Evolutionary conservation across 805 yeast genomes (phyloP).

Genomic region (Candida ovalis): DNA sequence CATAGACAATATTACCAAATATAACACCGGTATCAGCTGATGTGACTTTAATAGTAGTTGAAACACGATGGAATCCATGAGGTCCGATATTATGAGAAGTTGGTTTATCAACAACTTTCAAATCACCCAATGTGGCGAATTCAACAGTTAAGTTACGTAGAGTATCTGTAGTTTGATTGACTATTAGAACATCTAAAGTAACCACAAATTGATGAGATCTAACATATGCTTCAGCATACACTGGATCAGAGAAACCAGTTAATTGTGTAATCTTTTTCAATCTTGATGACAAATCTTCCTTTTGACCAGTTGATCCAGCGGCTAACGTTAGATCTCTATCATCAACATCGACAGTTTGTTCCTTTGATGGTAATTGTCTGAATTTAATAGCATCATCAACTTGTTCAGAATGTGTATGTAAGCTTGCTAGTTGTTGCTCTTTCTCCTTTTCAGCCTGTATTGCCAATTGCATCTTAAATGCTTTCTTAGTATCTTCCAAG

Average conservation of each 20-base stretch:
- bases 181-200: constrained; percentile 86
- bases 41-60: constrained; percentile 87
- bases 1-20: constrained; percentile 95
- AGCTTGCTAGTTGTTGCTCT: constrained; percentile 50
- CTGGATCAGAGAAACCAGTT: constrained; percentile 98
- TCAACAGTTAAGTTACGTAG: constrained; percentile 89
- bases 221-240: constrained; percentile 95
- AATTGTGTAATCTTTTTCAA: constrained; percentile 85
- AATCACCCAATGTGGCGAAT: constrained; percentile 93
- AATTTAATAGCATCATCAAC: constrained; percentile 76
- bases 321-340: constrained; percentile 62
- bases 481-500: constrained; percentile 82
- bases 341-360: constrained; percentile 39
- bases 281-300: constrained; percentile 67
- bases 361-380: constrained; percentile 64
- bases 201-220: constrained; percentile 97
- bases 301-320: constrained; percentile 37
- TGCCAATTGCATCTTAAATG: constrained; percentile 69
- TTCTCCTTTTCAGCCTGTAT: constrained; percentile 56
- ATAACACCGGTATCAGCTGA: constrained; percentile 98
- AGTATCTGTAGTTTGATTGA: constrained; percentile 90
- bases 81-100: constrained; percentile 89
- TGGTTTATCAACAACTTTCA: constrained; percentile 91
- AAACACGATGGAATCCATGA: constrained; percentile 91
- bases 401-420: constrained; percentile 63